These are phyloP conservation scores for Linderniella brevidens DNA, from an alignment of 257 asterid species.

Conservation along the genomic window DNA sequence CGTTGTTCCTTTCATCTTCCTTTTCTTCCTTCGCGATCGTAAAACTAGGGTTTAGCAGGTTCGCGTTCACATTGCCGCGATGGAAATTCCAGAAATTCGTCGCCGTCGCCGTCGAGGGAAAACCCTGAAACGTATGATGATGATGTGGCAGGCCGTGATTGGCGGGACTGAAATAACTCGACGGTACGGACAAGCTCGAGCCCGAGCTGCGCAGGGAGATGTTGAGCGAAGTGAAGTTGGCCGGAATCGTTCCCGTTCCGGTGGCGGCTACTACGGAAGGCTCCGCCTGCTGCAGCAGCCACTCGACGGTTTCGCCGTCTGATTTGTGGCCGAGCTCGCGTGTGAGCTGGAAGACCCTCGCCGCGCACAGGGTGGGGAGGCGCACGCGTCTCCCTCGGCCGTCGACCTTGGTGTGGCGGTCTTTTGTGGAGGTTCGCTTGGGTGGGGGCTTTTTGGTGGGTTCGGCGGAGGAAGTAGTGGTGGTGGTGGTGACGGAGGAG, in stretches of 20 bases:
- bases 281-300: conserved; percentile 96
- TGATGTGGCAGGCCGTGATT: conserved; percentile 43
- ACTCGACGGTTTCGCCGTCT: conserved; percentile 82
- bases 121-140: conserved; percentile 47
- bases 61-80: no score
- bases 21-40: conserved; percentile 44
- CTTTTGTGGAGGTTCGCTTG: conserved; percentile 69
- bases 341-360: conserved; percentile 93
- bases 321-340: conserved; percentile 92
- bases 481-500: conserved; percentile 20
- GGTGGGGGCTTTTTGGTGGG: conserved; percentile 50
- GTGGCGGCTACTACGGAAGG: conserved; percentile 92
- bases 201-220: conserved; percentile 84
- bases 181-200: conserved; percentile 83
- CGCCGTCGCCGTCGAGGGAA: conserved; percentile 35
- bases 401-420: conserved; percentile 85
- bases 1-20: no score
- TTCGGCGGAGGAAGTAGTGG: conserved; percentile 21
- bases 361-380: conserved; percentile 90
- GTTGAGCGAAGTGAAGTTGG: conserved; percentile 77
- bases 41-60: conserved; percentile 34
- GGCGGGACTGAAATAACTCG: conserved; percentile 26
- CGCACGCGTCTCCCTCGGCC: conserved; percentile 91
- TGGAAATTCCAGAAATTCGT: conserved; percentile 1
- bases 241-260: conserved; percentile 94